phyloP scores from a whole-genome alignment of 768 basidiomycete genomes.

The Leccinum subtestaceum region DNA sequence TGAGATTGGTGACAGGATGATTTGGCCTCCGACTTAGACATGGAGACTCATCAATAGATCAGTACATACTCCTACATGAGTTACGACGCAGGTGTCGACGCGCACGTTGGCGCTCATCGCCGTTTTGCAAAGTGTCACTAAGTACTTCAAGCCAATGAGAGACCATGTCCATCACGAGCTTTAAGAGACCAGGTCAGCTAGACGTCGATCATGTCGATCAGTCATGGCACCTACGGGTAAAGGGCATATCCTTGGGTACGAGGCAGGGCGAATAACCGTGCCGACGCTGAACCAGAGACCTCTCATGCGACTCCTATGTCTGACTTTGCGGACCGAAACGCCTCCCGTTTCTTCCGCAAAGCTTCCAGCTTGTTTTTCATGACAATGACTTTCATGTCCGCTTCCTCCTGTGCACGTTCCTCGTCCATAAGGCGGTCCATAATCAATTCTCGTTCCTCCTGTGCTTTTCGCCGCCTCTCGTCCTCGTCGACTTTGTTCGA shows the following conservation, averaged over 20 bases:
- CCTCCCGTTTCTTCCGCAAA: conserved; percentile 47
- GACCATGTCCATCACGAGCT: background rate
- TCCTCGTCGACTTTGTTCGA: conserved; percentile 30
- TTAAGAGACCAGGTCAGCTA: background rate
- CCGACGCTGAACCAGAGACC: background rate
- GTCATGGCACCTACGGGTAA: background rate
- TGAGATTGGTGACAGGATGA: too few species aligned
- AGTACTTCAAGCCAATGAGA: background rate
- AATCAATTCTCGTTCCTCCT: conserved; percentile 78
- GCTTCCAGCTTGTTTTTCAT: conserved; percentile 68
- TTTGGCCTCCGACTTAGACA: too few species aligned
- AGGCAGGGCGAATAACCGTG: background rate
- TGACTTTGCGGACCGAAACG: conserved; percentile 1
- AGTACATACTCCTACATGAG: background rate
- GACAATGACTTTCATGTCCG: background rate
- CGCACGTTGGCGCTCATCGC: background rate
- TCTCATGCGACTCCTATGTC: background rate
- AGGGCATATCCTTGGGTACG: background rate
- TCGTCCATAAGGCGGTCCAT: conserved; percentile 86
- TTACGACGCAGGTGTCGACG: background rate
- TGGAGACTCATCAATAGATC: too few species aligned
- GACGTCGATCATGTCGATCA: background rate
- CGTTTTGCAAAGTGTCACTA: background rate
- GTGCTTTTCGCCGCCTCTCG: conserved; percentile 49
- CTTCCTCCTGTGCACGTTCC: conserved; percentile 61